Conservation (phyloP, 148 eudicot species). For the Heliamphora exappendiculata region DNA sequence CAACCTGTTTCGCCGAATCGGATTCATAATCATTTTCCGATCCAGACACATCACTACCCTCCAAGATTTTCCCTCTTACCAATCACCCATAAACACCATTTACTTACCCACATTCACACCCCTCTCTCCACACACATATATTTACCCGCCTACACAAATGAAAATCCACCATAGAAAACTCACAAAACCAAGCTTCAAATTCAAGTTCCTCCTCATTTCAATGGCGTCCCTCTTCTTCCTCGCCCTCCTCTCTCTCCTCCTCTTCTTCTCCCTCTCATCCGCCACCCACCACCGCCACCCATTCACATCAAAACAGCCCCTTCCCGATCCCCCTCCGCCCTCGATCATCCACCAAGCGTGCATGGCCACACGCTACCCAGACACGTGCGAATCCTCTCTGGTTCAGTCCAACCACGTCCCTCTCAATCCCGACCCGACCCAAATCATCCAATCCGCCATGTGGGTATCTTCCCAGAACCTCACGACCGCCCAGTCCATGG, state of each 20-base stretch:
- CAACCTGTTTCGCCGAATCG: background rate
- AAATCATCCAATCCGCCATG: constrained; percentile 41
- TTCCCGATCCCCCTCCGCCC: background rate
- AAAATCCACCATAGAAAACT: constrained; percentile 5
- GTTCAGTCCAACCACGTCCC: constrained; percentile 17
- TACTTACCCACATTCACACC: background rate
- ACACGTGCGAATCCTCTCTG: constrained; percentile 34
- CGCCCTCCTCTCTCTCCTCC: constrained; percentile 30
- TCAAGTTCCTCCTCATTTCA: constrained; percentile 12
- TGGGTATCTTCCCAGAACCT: constrained; percentile 34
- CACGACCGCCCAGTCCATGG: constrained; percentile 39
- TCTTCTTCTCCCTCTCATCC: constrained; percentile 29
- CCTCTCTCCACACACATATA: background rate
- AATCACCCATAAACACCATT: background rate
- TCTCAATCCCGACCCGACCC: constrained; percentile 20
- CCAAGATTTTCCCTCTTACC: constrained; percentile 5
- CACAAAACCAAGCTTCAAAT: background rate
- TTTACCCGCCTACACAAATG: too few species aligned
- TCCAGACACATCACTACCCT: background rate
- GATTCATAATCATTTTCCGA: background rate
- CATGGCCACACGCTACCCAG: constrained; percentile 53
- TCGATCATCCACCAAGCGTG: constrained; percentile 43
- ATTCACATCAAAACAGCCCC: background rate
- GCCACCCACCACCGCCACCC: constrained; percentile 16
- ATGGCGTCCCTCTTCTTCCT: constrained; percentile 28